Percentiles rank a stretch among this genome's conserved stretches.
phyloP scores from a whole-genome alignment of 495 filamentous ascomycete species.

The Bombardia bombarda region DNA sequence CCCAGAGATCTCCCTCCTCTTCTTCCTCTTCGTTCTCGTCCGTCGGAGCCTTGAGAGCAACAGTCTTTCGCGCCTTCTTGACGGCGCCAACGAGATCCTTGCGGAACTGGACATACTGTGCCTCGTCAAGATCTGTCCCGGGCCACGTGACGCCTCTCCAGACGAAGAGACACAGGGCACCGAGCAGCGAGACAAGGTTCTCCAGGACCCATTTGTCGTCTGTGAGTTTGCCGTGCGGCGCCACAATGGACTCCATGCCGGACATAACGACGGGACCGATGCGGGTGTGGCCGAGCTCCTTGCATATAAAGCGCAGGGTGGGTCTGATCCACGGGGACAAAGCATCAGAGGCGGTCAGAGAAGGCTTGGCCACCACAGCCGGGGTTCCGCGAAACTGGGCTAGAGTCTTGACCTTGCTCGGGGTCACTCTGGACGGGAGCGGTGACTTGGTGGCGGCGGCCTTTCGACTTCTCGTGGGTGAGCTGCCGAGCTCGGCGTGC shows the following conservation, averaged over 20 bases:
- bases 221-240: slow-evolving; percentile 25
- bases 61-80: slow-evolving; percentile 5
- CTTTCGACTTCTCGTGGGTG: slow-evolving; percentile 7
- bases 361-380: not conserved
- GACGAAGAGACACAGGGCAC: slow-evolving; percentile 60
- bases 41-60: not conserved
- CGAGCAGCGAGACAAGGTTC: slow-evolving; percentile 48
- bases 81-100: slow-evolving; percentile 32
- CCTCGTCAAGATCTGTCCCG: slow-evolving; percentile 26
- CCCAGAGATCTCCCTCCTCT: slow-evolving; percentile 32
- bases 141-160: slow-evolving; percentile 33
- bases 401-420: slow-evolving; percentile 28
- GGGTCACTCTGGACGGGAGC: slow-evolving; percentile 4
- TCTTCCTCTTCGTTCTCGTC: slow-evolving; percentile 17
- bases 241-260: slow-evolving; percentile 34
- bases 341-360: slow-evolving; percentile 11
- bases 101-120: slow-evolving; percentile 30
- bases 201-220: slow-evolving; percentile 45
- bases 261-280: slow-evolving; percentile 37
- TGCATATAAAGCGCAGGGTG: slow-evolving; percentile 55
- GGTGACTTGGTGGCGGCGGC: not conserved
- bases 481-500: slow-evolving; percentile 5
- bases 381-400: slow-evolving; percentile 21
- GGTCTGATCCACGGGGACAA: slow-evolving; percentile 61
- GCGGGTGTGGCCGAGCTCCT: slow-evolving; percentile 22